phyloP scores from a whole-genome alignment of 129 eudicot species.

The Flaveria brownii region DNA sequence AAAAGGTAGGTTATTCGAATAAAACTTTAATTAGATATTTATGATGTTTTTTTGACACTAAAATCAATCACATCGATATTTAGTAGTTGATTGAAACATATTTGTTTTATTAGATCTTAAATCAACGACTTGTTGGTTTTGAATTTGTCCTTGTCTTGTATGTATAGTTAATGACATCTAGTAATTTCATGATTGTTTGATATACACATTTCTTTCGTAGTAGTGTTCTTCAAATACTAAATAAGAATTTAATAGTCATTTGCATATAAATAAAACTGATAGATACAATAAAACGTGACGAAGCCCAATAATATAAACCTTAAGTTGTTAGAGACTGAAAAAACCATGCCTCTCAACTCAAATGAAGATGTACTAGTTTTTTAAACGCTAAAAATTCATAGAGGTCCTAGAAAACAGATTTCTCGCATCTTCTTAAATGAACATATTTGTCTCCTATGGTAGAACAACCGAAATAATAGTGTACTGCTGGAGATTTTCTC shows the following conservation, averaged over 20 bases:
- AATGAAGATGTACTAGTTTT: too few species aligned
- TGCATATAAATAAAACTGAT: not conserved
- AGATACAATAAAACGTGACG: not conserved
- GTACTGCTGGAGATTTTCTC: too few species aligned
- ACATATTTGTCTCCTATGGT: too few species aligned
- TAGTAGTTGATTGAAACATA: not conserved
- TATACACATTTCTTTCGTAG: not conserved
- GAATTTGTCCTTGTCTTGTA: conserved; percentile 15
- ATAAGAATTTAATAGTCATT: not conserved
- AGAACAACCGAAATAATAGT: too few species aligned
- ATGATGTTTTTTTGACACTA: not conserved
- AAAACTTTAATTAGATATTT: not conserved
- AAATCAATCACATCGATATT: not conserved
- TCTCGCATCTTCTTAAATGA: too few species aligned
- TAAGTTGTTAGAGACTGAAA: too few species aligned
- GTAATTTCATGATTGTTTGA: not conserved
- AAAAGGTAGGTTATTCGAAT: not conserved
- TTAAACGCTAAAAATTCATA: too few species aligned
- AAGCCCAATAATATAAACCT: too few species aligned
- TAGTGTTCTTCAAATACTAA: not conserved
- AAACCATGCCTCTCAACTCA: too few species aligned
- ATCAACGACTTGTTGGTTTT: not conserved
- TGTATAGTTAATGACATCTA: conserved; percentile 1
- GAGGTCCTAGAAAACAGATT: too few species aligned
- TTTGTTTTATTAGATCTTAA: not conserved